Evolutionary conservation across 768 basidiomycete genomes (phyloP), one percentile per base, ranked within the genome.

Genomic region (Tulasnella sp.): DNA sequence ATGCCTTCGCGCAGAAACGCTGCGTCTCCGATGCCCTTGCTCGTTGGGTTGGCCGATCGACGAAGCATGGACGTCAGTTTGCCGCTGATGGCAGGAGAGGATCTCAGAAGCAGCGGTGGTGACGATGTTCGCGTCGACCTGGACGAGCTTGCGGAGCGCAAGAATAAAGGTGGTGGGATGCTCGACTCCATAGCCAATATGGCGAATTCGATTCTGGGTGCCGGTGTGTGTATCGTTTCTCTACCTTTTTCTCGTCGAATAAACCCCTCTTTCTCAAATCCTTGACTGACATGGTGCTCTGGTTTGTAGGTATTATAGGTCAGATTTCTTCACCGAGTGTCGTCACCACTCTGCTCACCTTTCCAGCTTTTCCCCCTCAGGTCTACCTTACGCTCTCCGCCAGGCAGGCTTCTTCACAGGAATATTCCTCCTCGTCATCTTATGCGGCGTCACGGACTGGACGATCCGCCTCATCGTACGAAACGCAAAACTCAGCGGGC

Each of bases 191-290:
- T 94, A 79, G 93, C 94, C 31, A 94, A 97, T 84, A 98, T 98
- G 97, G 94, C 95, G 31, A 98, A 99, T 84, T 96, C 94, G 1
- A 98, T 99, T 44, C 86, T 98, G 19, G 97, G 97, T 62, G 97
- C 97, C 83, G 96, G 96, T 90, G 85, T 86, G 87, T 82, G 85
- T 58, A 68, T 46, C 58, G 38, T n/a, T 46, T n/a, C 39, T 40
- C 39, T 40, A 40, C 39, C 39, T 44, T 42, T 39, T 58, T 40
- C 52, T 78, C 40, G 68, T 38, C 52, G 44, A 34, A 39, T 81
- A n/a, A 34, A n/a, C n/a, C 34, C 27, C 6, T 21, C 38, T 36
- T 31, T 21, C n/a, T n/a, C 38, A 24, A 40, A 36, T 38, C 38
- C 27, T 16, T 40, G 16, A 40, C 73, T 74, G 38, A 74, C 73